Conservation (phyloP, 1,284 basidiomycete genomes). For the Moesziomyces globuligerus region DNA sequence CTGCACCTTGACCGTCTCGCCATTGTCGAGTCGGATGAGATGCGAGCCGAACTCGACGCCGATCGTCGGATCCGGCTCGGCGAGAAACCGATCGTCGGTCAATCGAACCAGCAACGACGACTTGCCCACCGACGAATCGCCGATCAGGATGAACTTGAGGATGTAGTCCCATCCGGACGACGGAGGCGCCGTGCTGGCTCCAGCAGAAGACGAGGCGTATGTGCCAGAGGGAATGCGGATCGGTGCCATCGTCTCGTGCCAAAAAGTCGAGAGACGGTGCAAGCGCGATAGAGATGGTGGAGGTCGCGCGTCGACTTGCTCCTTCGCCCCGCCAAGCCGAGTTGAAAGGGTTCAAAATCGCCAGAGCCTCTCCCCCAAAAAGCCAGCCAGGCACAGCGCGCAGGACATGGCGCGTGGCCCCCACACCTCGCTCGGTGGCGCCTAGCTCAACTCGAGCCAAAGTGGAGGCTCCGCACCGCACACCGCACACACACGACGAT, state of each 20-base stretch:
- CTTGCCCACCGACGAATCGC: conserved; percentile 64
- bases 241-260: conserved; percentile 35
- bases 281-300: background rate
- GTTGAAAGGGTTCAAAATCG: too few species aligned
- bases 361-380: too few species aligned
- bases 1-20: conserved; percentile 62
- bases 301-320: background rate
- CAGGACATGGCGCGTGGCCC: too few species aligned
- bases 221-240: conserved; percentile 41
- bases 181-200: conserved; percentile 26
- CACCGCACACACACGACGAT: too few species aligned
- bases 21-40: conserved; percentile 54
- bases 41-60: conserved; percentile 66
- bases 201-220: conserved; percentile 8
- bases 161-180: conserved; percentile 62
- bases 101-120: conserved; percentile 62
- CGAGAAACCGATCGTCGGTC: conserved; percentile 63
- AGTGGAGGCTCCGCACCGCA: too few species aligned
- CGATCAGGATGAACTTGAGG: conserved; percentile 65
- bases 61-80: conserved; percentile 61
- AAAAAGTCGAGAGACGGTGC: background rate
- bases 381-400: too few species aligned
- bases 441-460: too few species aligned
- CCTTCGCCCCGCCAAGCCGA: too few species aligned
- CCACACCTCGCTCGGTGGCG: too few species aligned